Percentiles rank a stretch among this genome's conserved stretches.
phyloP scores from a whole-genome alignment of 2,329 filamentous ascomycete genomes.

The Cercospora sesami region DNA sequence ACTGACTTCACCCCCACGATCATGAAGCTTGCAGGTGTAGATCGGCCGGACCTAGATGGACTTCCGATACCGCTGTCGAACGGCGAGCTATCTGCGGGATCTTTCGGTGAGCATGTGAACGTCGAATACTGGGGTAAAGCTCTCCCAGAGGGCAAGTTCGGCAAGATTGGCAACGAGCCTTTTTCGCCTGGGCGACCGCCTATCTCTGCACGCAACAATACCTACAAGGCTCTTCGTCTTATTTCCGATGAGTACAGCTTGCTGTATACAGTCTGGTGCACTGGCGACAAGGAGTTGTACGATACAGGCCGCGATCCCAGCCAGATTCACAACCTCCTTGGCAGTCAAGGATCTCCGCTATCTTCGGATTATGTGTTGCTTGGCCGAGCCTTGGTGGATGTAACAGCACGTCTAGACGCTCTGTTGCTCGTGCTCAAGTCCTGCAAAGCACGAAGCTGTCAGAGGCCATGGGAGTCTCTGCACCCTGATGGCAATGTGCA shows the following conservation, averaged over 20 bases:
- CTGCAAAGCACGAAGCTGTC: conserved; percentile 37
- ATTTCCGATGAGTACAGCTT: conserved; percentile 53
- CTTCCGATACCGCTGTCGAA: conserved; percentile 37
- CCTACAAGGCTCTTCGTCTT: conserved; percentile 37
- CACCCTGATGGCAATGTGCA: conserved; percentile 36
- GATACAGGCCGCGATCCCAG: conserved; percentile 42
- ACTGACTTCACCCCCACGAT: conserved; percentile 44
- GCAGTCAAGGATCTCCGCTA: conserved; percentile 2
- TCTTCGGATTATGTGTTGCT: conserved; percentile 22
- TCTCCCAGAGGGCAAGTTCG: conserved; percentile 34
- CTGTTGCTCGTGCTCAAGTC: conserved; percentile 39
- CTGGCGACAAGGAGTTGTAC: conserved; percentile 66
- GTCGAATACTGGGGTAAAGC: conserved; percentile 45
- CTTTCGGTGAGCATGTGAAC: conserved; percentile 40
- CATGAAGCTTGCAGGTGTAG: conserved; percentile 38
- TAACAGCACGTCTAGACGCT: conserved; percentile 35
- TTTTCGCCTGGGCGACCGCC: conserved; percentile 15
- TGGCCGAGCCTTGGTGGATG: conserved; percentile 25
- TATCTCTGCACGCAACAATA: conserved; percentile 31
- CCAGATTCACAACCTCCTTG: conserved; percentile 31
- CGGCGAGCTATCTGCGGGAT: conserved; percentile 19
- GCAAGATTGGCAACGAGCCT: conserved; percentile 25
- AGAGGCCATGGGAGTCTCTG: conserved; percentile 36
- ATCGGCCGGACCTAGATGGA: conserved; percentile 40
- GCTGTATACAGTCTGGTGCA: conserved; percentile 70